These are phyloP conservation scores for Colletotrichum acutatum DNA, from an alignment of 2,329 filamentous ascomycete genomes.

Conservation along the genomic window DNA sequence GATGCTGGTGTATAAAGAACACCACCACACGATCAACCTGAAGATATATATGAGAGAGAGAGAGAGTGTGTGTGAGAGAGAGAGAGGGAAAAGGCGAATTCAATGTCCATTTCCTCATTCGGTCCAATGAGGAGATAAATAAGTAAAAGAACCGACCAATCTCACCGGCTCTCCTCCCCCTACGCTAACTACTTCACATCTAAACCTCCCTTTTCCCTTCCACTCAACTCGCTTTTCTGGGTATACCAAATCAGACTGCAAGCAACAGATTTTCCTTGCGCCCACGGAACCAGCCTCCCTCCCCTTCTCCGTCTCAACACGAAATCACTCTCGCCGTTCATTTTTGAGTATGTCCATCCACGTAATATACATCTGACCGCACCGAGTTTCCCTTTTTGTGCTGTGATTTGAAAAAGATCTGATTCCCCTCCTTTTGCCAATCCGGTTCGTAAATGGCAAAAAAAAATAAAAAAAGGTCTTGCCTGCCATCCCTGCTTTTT, in stretches of 20 bases:
- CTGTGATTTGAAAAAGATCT: not conserved
- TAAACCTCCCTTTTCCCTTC: not conserved
- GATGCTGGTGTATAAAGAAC: too few species aligned
- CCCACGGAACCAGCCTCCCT: not conserved
- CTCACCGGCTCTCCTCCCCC: not conserved
- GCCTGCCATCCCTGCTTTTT: not conserved
- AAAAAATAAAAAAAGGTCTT: not conserved
- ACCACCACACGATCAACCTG: too few species aligned
- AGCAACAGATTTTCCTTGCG: not conserved
- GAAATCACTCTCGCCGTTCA: not conserved
- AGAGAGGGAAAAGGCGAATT: not conserved
- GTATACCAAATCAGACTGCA: conserved; percentile 9
- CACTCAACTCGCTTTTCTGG: not conserved
- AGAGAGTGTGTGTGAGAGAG: too few species aligned
- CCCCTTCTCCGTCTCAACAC: not conserved
- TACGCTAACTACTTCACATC: not conserved
- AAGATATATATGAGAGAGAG: too few species aligned
- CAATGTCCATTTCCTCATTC: not conserved
- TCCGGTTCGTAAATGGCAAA: not conserved
- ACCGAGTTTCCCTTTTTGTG: not conserved
- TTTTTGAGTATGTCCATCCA: not conserved
- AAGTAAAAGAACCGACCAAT: not conserved
- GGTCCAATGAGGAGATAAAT: not conserved
- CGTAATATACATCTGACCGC: not conserved
- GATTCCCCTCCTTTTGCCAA: not conserved